phyloP scores from a whole-genome alignment of 176 grass and related monocot species.

The Lolium rigidum region DNA sequence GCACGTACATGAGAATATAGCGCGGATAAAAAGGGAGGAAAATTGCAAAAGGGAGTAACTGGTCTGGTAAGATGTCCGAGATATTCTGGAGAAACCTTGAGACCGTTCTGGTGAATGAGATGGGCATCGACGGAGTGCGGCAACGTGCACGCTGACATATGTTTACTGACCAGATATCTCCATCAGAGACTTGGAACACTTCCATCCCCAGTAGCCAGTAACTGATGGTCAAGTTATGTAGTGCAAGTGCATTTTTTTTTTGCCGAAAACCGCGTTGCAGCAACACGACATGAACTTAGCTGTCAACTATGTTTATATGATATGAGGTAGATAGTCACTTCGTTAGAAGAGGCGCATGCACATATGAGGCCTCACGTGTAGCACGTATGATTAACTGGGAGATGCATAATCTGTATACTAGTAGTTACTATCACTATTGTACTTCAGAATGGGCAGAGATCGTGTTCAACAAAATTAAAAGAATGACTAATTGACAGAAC shows the following conservation, averaged over 20 bases:
- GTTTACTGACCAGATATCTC: constrained; percentile 35
- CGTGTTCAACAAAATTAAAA: constrained; percentile 6
- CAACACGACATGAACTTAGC: not conserved
- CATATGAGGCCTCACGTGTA: constrained; percentile 38
- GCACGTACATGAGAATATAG: not conserved
- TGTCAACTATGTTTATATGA: not conserved
- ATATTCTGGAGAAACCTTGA: not conserved
- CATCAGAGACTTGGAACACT: constrained; percentile 23
- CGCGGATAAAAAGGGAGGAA: not conserved
- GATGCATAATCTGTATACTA: not conserved
- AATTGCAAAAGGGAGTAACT: not conserved
- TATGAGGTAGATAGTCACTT: not conserved
- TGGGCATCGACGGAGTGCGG: not conserved
- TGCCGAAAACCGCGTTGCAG: constrained; percentile 32
- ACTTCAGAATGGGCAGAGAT: not conserved
- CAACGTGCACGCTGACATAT: not conserved
- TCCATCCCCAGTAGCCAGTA: not conserved
- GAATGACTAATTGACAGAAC: not conserved
- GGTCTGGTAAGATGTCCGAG: not conserved
- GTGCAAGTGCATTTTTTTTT: too few relatives aligned
- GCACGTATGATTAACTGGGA: not conserved
- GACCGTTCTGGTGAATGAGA: not conserved
- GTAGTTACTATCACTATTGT: not conserved
- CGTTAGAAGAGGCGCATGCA: not conserved
- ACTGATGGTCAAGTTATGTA: constrained; percentile 4